Percentiles rank a stretch among this genome's conserved stretches.
Evolutionary conservation across 768 basidiomycete genomes (phyloP).

Genomic region (Xerocomus spinulosus): DNA sequence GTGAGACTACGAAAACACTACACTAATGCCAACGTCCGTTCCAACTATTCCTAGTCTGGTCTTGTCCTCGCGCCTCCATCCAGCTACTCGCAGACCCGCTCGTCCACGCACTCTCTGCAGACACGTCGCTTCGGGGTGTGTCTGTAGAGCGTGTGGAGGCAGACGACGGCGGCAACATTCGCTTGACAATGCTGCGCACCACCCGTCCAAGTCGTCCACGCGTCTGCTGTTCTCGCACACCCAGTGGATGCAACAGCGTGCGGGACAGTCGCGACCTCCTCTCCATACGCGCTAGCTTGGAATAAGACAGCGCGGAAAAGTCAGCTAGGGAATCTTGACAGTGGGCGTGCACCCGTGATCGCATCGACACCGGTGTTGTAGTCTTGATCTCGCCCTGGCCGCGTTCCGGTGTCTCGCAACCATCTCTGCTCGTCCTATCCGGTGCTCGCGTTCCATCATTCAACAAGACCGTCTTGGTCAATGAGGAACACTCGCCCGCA

Average conservation of each 20-base stretch:
- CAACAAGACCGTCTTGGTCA: background rate
- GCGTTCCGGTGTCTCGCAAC: background rate
- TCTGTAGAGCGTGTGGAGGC: background rate
- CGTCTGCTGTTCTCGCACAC: background rate
- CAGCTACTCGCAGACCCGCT: slow-evolving; percentile 14
- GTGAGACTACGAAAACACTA: too few relatives aligned
- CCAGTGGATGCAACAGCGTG: background rate
- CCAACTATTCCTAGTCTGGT: slow-evolving; percentile 15
- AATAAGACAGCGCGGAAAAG: slow-evolving; percentile 11
- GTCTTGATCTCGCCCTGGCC: background rate
- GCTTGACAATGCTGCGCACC: slow-evolving; percentile 22
- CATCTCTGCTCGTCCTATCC: background rate
- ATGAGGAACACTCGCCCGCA: background rate
- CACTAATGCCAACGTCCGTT: slow-evolving; percentile 21
- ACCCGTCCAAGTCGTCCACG: slow-evolving; percentile 18
- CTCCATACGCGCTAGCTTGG: background rate
- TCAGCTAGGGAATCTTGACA: slow-evolving; percentile 13
- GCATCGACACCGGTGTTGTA: background rate
- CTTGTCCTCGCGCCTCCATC: slow-evolving; percentile 1
- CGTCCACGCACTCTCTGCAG: slow-evolving; percentile 18
- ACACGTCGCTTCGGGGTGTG: slow-evolving; percentile 14
- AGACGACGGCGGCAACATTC: slow-evolving; percentile 15
- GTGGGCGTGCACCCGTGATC: background rate
- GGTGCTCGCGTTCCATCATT: background rate
- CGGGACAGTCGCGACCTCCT: background rate